phyloP scores from a whole-genome alignment of 2,329 filamentous ascomycete genomes.

The Fusarium sp. region DNA sequence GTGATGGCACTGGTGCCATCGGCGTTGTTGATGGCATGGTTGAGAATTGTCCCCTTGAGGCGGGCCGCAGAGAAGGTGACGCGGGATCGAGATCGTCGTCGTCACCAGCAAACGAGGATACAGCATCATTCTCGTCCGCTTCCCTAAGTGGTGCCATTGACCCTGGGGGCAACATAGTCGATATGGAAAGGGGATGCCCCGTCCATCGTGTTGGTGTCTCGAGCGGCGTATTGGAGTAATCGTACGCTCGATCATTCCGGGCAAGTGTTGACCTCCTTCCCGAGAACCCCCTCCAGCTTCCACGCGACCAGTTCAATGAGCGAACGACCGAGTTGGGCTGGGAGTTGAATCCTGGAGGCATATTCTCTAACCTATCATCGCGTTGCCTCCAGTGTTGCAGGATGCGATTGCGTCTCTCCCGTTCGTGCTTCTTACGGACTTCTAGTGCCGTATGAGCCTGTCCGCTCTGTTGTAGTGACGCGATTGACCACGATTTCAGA shows the following conservation, averaged over 20 bases:
- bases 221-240: constrained; percentile 38
- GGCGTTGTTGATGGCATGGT: constrained; percentile 57
- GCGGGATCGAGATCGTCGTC: constrained; percentile 38
- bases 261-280: constrained; percentile 39
- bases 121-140: constrained; percentile 44
- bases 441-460: constrained; percentile 52
- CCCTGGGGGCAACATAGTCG: constrained; percentile 44
- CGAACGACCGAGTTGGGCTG: constrained; percentile 26
- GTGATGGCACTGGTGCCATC: constrained; percentile 55
- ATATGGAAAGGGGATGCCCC: constrained; percentile 53
- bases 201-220: constrained; percentile 62
- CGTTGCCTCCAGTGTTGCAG: constrained; percentile 49
- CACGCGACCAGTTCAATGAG: constrained; percentile 32
- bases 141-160: constrained; percentile 49
- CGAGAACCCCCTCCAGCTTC: constrained; percentile 43
- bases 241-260: constrained; percentile 36
- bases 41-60: constrained; percentile 34
- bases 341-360: constrained; percentile 6
- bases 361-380: constrained; percentile 26
- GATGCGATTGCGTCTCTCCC: constrained; percentile 46
- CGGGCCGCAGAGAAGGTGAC: constrained; percentile 37
- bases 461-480: constrained; percentile 51
- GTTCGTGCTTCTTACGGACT: constrained; percentile 47
- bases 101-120: constrained; percentile 37
- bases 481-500: constrained; percentile 53